These are phyloP conservation scores for Echites panduratus DNA, from an alignment of 257 asterid species.

Conservation along the genomic window DNA sequence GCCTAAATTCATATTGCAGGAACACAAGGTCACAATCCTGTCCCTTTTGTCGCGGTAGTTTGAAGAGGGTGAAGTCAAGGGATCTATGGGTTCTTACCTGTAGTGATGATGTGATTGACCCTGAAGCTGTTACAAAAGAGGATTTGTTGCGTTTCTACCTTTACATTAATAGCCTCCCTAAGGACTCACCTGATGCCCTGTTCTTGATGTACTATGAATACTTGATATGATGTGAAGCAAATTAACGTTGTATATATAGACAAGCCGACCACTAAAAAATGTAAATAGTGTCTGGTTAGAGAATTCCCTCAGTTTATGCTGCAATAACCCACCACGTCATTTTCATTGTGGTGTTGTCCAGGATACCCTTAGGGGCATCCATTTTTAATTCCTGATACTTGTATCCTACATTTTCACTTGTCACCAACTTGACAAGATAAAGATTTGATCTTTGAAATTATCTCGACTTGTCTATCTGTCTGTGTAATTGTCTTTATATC, in stretches of 20 bases:
- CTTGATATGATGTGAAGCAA: conserved; percentile 39
- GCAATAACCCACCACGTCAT: conserved; percentile 36
- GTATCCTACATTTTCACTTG: not conserved
- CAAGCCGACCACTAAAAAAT: conserved; percentile 41
- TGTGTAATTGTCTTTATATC: not conserved
- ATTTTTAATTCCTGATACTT: conserved; percentile 14
- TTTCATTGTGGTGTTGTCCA: conserved; percentile 28
- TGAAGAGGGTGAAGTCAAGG: conserved; percentile 60
- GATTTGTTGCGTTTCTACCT: conserved; percentile 62
- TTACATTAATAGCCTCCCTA: conserved; percentile 62
- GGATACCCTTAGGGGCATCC: conserved; percentile 13
- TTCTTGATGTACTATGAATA: conserved; percentile 74
- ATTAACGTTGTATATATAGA: conserved; percentile 32
- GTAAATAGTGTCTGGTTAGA: conserved; percentile 52
- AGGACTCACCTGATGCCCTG: conserved; percentile 69
- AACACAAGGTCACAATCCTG: conserved; percentile 74
- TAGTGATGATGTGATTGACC: conserved; percentile 67
- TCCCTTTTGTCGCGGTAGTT: conserved; percentile 84
- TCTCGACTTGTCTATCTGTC: not conserved
- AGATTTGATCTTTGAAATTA: not conserved
- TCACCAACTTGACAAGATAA: not conserved
- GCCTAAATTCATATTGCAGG: conserved; percentile 36
- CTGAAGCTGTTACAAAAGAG: conserved; percentile 45
- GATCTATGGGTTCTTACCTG: conserved; percentile 86
- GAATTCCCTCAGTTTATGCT: conserved; percentile 18